Percentiles rank a stretch among this genome's conserved stretches.
These are phyloP conservation scores for Mycena alexandri DNA, from an alignment of 768 basidiomycete species.

Conservation along the genomic window DNA sequence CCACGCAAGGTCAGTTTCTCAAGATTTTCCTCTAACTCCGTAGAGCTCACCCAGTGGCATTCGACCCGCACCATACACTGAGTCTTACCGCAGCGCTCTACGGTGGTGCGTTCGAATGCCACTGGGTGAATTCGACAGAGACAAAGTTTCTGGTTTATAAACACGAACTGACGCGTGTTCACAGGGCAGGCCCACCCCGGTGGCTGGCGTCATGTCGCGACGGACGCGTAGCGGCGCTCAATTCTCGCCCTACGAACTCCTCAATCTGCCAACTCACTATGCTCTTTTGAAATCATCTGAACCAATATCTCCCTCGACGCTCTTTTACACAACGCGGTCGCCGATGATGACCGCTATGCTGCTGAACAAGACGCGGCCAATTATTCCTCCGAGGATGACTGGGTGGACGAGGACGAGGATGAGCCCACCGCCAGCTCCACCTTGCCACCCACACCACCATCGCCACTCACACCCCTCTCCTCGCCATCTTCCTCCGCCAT, in stretches of 20 bases:
- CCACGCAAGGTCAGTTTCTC: too few species aligned
- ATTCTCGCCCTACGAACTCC: slow-evolving; percentile 13
- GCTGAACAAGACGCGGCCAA: background rate
- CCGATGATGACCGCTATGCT: background rate
- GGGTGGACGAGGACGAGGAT: background rate
- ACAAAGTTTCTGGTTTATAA: background rate
- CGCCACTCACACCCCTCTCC: background rate
- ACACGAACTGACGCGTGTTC: background rate
- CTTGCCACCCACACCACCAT: background rate
- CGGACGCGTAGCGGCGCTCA: background rate
- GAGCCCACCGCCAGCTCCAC: too few species aligned
- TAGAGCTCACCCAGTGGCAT: too few species aligned
- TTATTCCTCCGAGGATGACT: background rate
- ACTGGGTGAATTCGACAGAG: too few species aligned
- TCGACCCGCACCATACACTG: too few species aligned
- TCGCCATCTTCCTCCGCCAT: background rate
- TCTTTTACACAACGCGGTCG: background rate
- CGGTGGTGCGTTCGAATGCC: too few species aligned
- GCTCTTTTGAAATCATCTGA: background rate
- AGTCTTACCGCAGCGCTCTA: too few species aligned
- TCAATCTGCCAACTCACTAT: background rate
- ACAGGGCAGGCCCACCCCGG: background rate
- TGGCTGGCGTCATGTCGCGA: background rate
- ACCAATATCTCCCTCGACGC: background rate
- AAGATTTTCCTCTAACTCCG: too few species aligned